These are phyloP conservation scores for Fraxinus xanthoxyloides DNA, from an alignment of 305 asterid genomes.

Conservation along the genomic window DNA sequence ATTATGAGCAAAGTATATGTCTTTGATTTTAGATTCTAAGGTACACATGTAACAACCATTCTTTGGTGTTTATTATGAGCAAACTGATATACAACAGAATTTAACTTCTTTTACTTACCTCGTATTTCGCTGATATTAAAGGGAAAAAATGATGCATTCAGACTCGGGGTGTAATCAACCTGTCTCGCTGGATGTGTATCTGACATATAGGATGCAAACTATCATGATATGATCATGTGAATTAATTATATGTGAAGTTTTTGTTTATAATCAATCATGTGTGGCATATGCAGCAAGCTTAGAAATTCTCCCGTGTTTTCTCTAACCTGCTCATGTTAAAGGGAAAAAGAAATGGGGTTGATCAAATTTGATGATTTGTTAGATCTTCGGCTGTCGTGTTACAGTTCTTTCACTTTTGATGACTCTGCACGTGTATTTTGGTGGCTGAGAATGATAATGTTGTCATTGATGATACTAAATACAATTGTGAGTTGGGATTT, in stretches of 20 bases:
- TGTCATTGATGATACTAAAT: conserved; percentile 87
- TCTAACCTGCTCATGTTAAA: background rate
- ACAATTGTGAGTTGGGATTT: conserved; percentile 64
- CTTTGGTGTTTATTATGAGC: background rate
- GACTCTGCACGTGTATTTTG: conserved; percentile 76
- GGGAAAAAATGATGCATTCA: background rate
- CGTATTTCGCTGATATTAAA: background rate
- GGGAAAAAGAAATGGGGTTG: background rate
- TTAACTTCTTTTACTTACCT: background rate
- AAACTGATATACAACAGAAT: background rate
- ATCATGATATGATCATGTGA: background rate
- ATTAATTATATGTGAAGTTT: background rate
- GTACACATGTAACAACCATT: background rate
- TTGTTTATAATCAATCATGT: too few relatives aligned
- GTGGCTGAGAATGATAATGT: conserved; percentile 85
- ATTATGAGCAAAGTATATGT: conserved; percentile 6
- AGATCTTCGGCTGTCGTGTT: background rate
- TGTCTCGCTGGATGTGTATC: background rate
- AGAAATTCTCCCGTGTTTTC: background rate
- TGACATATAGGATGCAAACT: background rate
- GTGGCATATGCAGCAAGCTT: background rate
- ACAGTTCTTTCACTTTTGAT: background rate
- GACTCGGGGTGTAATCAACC: background rate
- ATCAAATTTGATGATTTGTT: background rate
- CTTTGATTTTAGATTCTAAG: conserved; percentile 3